Percentiles rank a stretch among this genome's conserved stretches.
Conservation (phyloP, 73 alveolate species). For the Tetrahymena borealis region DNA sequence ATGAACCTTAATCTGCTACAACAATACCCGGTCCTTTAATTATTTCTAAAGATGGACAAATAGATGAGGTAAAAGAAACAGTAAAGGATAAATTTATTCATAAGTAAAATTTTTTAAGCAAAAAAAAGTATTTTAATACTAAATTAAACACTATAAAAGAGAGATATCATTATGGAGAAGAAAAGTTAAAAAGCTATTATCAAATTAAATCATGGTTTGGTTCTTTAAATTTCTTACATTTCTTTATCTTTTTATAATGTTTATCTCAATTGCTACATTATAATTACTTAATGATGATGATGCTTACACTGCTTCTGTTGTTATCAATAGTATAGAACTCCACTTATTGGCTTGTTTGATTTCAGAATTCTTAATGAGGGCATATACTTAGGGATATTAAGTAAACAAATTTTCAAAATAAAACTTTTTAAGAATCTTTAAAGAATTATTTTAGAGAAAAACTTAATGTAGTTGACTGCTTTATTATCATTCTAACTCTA, state of each 20-base stretch:
- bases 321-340: not conserved
- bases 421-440: not conserved
- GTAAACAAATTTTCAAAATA: not conserved
- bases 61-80: too few species aligned
- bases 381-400: conserved; percentile 14
- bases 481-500: conserved; percentile 16
- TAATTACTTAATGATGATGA: not conserved
- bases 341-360: conserved; percentile 1
- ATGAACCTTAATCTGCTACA: too few species aligned
- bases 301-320: not conserved
- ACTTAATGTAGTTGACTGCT: conserved; percentile 10
- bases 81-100: too few species aligned
- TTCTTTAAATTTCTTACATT: not conserved
- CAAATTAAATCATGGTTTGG: not conserved
- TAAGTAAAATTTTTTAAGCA: too few species aligned
- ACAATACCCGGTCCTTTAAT: too few species aligned
- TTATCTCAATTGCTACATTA: not conserved
- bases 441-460: conserved; percentile 28
- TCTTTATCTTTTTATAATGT: not conserved
- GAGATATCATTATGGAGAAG: not conserved
- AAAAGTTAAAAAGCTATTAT: not conserved
- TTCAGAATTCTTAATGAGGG: not conserved
- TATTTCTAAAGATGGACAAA: too few species aligned
- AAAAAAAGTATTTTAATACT: too few species aligned
- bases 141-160: not conserved